phyloP scores from a whole-genome alignment of 441 rosid genomes.

The Adansonia rubrostipa region DNA sequence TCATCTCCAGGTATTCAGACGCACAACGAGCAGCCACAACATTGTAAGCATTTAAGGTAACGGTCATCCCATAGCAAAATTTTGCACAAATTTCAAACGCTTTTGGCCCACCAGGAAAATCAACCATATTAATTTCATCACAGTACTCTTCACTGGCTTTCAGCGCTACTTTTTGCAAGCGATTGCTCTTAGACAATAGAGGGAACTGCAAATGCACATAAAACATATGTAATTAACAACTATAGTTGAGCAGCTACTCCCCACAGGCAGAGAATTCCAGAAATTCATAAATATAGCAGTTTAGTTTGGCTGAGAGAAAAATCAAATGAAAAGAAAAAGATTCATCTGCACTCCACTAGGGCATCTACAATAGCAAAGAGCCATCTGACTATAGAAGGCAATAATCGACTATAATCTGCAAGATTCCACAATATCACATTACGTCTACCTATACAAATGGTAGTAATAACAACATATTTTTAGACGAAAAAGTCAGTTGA shows the following conservation, averaged over 20 bases:
- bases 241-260: not conserved
- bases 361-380: not conserved
- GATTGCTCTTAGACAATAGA: constrained; percentile 81
- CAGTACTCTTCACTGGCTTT: constrained; percentile 61
- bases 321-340: not conserved
- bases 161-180: constrained; percentile 66
- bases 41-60: constrained; percentile 85
- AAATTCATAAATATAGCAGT: not conserved
- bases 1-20: constrained; percentile 95
- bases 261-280: not conserved
- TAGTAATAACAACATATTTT: not conserved
- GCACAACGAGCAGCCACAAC: constrained; percentile 90
- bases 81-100: constrained; percentile 96
- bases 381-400: not conserved
- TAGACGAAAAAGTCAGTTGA: not conserved
- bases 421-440: not conserved
- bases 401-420: not conserved
- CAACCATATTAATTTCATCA: constrained; percentile 57
- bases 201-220: constrained; percentile 70
- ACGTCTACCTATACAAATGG: not conserved
- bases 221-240: constrained; percentile 18
- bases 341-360: not conserved
- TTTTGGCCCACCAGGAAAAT: constrained; percentile 89
- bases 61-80: constrained; percentile 93
- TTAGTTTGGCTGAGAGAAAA: not conserved